Evolutionary conservation across 2,329 filamentous ascomycete species (phyloP), one percentile per base, ranked within the genome.

Genomic region (Penicillium occitanis): DNA sequence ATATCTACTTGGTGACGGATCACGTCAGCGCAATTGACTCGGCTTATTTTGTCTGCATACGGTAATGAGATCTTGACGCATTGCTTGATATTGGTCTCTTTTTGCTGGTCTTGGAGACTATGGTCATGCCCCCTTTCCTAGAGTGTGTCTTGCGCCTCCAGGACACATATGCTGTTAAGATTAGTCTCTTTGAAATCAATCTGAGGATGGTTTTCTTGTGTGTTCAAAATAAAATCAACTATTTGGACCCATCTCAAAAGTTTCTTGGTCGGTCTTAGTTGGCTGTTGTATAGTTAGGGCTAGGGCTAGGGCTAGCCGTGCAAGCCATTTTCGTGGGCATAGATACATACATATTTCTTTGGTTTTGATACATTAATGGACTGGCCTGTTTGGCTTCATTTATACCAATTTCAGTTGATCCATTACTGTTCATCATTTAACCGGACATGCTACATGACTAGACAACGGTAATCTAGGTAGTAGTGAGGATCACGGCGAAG

Each of bases 1-100:
- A 72, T 44, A 70, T 69, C 17, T 76, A 73, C 58, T 59, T 77
- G 65, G 75, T 77, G 14, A 76, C 72, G 2, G 70, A 76, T 25
- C 75, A 77, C 67, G 64, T 76, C 33, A 50, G 13, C 4, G 58
- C 64, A 10, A 62, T 66, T 25, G 30, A 61, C 2, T 59, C 19
- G 55, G 11, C 37, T 25, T 37, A 19, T n/a, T 17, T 33, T 7
- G 50, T 11, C 8, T 53, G 14, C 28, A 33, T 11, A 25, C 25
- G 25, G 25, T 25, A 17, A 33, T n/a, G 14, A 33, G 28, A 11
- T 53, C 7, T 10, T 10, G 28, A 4, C 14, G 13, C 5, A 53
- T 53, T 33, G 50, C 17, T n/a, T 17, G 28, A 5, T 35, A 35
- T 10, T 22, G 28, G 5, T 19, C 28, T 33, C 28, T 11, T 55